Percentiles rank a stretch among this genome's conserved stretches.
Conservation (phyloP, 176 grass and related monocot genomes). For the Aegilops sharonensis region DNA sequence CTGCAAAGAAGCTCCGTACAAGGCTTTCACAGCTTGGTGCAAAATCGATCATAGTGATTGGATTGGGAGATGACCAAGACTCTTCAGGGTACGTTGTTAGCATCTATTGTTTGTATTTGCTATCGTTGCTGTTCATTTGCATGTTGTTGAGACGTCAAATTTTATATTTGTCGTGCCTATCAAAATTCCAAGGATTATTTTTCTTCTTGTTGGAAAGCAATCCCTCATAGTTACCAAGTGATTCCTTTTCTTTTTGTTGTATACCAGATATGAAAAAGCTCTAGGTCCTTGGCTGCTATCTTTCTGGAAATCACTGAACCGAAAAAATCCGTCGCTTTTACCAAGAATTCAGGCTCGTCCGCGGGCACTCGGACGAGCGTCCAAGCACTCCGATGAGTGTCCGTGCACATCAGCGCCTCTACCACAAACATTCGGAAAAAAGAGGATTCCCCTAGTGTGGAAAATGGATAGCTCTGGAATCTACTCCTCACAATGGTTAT, state of each 20-base stretch:
- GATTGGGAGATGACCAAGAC: conserved; percentile 86
- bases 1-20: too few relatives aligned
- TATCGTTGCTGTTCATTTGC: not conserved
- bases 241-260: not conserved
- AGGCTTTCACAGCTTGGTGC: conserved; percentile 46
- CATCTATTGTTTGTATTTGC: too few relatives aligned
- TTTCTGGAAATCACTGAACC: conserved; percentile 71
- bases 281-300: conserved; percentile 79
- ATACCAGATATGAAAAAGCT: conserved; percentile 68
- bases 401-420: too few relatives aligned
- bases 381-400: too few relatives aligned
- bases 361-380: too few relatives aligned
- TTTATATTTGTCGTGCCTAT: not conserved
- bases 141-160: not conserved
- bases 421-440: too few relatives aligned
- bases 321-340: conserved; percentile 50
- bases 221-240: not conserved
- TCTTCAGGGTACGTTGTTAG: conserved; percentile 68
- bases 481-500: too few relatives aligned
- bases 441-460: too few relatives aligned
- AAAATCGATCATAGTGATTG: conserved; percentile 58
- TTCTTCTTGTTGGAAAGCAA: not conserved
- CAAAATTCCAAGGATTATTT: not conserved
- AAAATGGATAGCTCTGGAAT: too few relatives aligned
- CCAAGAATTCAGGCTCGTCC: conserved; percentile 32